phyloP scores from a whole-genome alignment of 768 basidiomycete species.

The Leccinum pellstonianum region DNA sequence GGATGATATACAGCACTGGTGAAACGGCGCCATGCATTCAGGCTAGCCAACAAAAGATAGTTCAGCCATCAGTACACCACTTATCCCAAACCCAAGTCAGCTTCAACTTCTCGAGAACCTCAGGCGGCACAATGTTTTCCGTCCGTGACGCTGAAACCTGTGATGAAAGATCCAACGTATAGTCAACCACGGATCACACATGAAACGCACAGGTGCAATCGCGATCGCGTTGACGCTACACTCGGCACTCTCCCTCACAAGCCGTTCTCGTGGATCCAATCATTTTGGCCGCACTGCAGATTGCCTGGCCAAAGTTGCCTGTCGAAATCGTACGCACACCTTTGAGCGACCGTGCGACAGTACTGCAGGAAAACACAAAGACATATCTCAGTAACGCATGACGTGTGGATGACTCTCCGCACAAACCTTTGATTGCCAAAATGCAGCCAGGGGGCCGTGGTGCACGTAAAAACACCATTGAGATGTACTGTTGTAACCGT shows the following conservation, averaged over 20 bases:
- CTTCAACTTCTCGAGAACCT: conserved; percentile 83
- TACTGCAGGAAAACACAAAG: no score
- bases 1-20: conserved; percentile 74
- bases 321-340: not conserved
- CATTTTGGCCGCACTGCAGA: conserved; percentile 97
- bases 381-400: no score
- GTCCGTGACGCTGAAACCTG: conserved; percentile 56
- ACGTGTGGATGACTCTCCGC: no score
- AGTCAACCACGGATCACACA: no score
- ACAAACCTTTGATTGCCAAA: no score
- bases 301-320: conserved; percentile 96
- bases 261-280: conserved; percentile 88
- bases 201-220: conserved; percentile 78
- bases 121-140: conserved; percentile 83
- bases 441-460: no score
- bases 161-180: no score
- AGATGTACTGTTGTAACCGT: no score
- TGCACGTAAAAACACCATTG: no score
- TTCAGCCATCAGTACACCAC: not conserved
- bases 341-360: no score
- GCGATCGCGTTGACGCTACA: conserved; percentile 82
- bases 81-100: conserved; percentile 33
- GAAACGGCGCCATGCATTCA: conserved; percentile 85
- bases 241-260: conserved; percentile 89
- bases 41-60: conserved; percentile 43